Percentiles rank a stretch among this genome's conserved stretches.
These are phyloP conservation scores for Mycena venus DNA, from an alignment of 768 basidiomycete species.

Conservation along the genomic window DNA sequence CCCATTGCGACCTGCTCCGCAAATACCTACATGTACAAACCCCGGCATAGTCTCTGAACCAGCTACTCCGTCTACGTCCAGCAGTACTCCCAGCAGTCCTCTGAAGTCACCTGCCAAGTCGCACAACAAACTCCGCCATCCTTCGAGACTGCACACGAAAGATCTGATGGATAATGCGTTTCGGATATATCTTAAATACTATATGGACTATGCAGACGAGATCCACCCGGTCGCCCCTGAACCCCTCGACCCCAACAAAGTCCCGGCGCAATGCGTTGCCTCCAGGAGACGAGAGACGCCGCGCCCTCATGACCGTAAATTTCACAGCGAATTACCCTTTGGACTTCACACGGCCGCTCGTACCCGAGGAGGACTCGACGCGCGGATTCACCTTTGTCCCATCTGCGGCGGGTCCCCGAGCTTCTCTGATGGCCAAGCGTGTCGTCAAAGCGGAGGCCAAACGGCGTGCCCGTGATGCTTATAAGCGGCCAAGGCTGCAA, in stretches of 20 bases:
- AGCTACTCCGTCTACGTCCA: neutral
- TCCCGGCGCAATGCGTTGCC: conserved; percentile 27
- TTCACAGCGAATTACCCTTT: conserved; percentile 40
- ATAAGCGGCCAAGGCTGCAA: conserved; percentile 55
- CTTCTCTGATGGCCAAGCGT: conserved; percentile 72
- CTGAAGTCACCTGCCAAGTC: neutral
- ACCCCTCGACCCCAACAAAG: conserved; percentile 56
- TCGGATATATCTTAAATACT: conserved; percentile 83
- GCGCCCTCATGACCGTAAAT: conserved; percentile 43
- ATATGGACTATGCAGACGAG: conserved; percentile 71
- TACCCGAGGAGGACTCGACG: neutral
- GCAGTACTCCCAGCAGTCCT: conserved; percentile 20
- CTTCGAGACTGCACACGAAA: conserved; percentile 72
- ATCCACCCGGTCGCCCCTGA: conserved; percentile 18
- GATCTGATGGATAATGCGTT: conserved; percentile 82
- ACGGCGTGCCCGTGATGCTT: conserved; percentile 64
- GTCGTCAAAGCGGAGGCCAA: conserved; percentile 74
- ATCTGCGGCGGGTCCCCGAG: conserved; percentile 84
- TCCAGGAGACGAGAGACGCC: conserved; percentile 41
- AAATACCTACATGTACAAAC: neutral
- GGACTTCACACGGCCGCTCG: conserved; percentile 19
- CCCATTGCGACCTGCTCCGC: conserved; percentile 39
- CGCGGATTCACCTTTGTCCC: conserved; percentile 77
- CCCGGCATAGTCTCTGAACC: neutral
- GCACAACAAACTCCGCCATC: conserved; percentile 74